Evolutionary conservation across 1,139 yeast genomes (phyloP), one percentile per base, ranked within the genome.

Genomic region (Candida sp.): DNA sequence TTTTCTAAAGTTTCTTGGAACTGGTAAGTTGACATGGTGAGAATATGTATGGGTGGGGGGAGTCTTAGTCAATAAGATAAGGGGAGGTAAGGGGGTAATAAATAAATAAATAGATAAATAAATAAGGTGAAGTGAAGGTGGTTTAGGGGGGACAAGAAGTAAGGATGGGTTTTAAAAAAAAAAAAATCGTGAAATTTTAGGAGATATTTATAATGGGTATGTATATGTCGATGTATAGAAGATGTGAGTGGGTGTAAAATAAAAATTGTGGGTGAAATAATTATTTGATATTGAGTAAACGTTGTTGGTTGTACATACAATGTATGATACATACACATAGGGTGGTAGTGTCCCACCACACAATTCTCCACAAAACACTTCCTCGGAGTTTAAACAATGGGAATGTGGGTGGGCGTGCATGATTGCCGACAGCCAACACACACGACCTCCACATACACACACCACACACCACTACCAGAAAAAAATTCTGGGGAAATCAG

Each of bases 1-100:
- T 84, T 85, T 51, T 77, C 69, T 52, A 88, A 74, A 50, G 75
- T 68, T 51, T 76, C 81, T 66, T 88, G 94, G 63, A 73, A 72
- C 47, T 80, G 78, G 61, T 74, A 87, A 3, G 92, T 86, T 62
- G 65, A 62, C 51, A 49, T 58, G 22, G 22, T 12, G 5, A 9
- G 23, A 4, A 34, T 6, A 12, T n/a, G 22, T 7, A 3, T 4
- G 3, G 3, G 7, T 12, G 28, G 12, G 4, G 4, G 43, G 12
- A n/a, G n/a, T 12, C 17, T 17, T 34, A 33, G 9, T 28, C 9
- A 17, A 17, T 28, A 28, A 28, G 31, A 7, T 28, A 28, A 28
- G 17, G 17, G 17, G 2, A 17, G 17, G 17, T 17, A 17, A 17
- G 17, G 17, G 17, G 17, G 17, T 17, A 17, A 17, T 17, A 1